Percentiles rank a stretch among this genome's conserved stretches.
Conservation (phyloP, 2,329 filamentous ascomycete species). For the Claviceps sp. region DNA sequence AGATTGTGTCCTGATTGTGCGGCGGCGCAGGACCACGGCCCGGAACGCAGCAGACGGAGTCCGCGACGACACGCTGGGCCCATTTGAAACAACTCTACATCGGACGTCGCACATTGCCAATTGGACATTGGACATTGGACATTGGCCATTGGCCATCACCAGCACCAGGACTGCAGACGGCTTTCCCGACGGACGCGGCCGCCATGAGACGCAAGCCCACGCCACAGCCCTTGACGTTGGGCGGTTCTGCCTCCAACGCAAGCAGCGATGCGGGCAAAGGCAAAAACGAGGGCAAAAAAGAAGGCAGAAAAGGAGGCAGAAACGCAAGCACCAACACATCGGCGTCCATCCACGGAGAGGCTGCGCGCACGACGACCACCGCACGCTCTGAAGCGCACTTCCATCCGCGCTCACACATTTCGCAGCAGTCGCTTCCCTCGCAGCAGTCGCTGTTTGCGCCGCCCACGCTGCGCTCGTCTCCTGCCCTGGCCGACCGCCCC, state of each 20-base stretch:
- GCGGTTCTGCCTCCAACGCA: conserved; percentile 19
- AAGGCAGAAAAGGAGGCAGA: background rate
- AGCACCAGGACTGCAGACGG: background rate
- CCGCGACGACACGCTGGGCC: too few relatives aligned
- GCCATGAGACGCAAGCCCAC: conserved; percentile 44
- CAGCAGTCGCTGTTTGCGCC: background rate
- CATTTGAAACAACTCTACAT: too few relatives aligned
- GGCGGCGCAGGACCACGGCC: too few relatives aligned
- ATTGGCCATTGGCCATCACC: background rate
- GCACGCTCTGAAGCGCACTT: background rate
- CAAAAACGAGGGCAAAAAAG: background rate
- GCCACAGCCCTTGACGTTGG: conserved; percentile 44
- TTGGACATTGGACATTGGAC: too few relatives aligned
- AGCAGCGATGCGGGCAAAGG: background rate
- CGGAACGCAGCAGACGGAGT: too few relatives aligned
- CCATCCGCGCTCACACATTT: conserved; percentile 4
- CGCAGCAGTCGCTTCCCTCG: background rate
- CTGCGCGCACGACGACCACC: background rate
- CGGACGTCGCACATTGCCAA: too few relatives aligned
- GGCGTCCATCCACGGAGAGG: background rate
- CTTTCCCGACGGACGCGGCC: background rate
- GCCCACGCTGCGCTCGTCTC: conserved; percentile 12
- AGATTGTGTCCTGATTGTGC: too few relatives aligned
- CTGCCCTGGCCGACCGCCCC: conserved; percentile 30
- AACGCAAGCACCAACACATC: background rate